These are phyloP conservation scores for Chloranthus sessilifolius DNA, from an alignment of 164 flowering plant species.

Conservation along the genomic window DNA sequence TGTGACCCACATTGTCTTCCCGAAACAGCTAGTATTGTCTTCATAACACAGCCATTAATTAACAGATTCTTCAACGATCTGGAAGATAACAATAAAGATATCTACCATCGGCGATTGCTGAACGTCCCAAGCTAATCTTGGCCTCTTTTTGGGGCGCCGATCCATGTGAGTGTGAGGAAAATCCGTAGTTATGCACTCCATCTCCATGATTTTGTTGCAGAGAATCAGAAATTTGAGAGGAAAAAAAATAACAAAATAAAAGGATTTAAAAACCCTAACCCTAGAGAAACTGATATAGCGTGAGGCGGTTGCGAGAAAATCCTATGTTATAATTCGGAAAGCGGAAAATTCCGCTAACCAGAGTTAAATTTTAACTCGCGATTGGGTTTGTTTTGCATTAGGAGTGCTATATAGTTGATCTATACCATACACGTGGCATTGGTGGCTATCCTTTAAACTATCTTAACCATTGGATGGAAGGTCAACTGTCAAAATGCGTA, in stretches of 20 bases:
- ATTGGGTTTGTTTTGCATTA: too few relatives aligned
- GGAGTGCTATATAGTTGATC: too few relatives aligned
- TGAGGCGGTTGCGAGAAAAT: neutral
- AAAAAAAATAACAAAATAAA: neutral
- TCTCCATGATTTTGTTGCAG: constrained; percentile 25
- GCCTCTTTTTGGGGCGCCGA: constrained; percentile 65
- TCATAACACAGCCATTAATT: too few relatives aligned
- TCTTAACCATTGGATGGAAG: too few relatives aligned
- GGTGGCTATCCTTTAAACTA: too few relatives aligned
- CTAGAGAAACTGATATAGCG: constrained; percentile 7
- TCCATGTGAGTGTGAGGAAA: constrained; percentile 45
- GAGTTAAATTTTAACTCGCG: neutral
- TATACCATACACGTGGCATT: too few relatives aligned
- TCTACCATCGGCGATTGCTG: constrained; percentile 44
- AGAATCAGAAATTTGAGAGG: constrained; percentile 5
- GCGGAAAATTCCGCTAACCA: neutral
- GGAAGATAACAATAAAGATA: too few relatives aligned
- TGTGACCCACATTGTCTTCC: too few relatives aligned
- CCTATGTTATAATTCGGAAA: neutral
- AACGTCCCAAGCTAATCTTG: constrained; percentile 54
- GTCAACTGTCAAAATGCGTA: too few relatives aligned
- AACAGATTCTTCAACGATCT: too few relatives aligned
- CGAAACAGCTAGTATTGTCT: too few relatives aligned
- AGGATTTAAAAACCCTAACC: constrained; percentile 7
- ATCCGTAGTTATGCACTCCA: constrained; percentile 35